These are phyloP conservation scores for Schwanniomyces vanrijiae DNA, from an alignment of 805 yeast species.

Conservation along the genomic window DNA sequence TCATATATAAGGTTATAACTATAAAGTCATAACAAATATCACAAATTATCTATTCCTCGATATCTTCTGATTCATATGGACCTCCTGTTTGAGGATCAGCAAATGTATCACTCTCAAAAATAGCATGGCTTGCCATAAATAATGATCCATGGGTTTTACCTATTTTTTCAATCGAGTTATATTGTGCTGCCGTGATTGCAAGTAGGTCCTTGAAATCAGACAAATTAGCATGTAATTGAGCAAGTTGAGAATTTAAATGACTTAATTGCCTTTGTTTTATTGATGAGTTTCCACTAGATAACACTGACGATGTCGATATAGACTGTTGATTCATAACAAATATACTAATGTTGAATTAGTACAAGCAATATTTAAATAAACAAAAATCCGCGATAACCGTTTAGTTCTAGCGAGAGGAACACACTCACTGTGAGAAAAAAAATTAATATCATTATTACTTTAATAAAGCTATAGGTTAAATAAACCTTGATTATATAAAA, in stretches of 20 bases:
- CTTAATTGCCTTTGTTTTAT: constrained; percentile 47
- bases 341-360: neutral
- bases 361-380: neutral
- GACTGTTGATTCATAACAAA: neutral
- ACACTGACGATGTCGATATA: neutral
- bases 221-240: constrained; percentile 53
- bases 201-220: constrained; percentile 52
- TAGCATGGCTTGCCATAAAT: constrained; percentile 44
- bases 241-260: constrained; percentile 27
- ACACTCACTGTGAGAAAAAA: constrained; percentile 1
- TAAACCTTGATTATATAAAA: neutral
- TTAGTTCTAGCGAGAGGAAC: neutral
- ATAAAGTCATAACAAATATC: too few species aligned
- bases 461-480: neutral
- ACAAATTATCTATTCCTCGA: neutral
- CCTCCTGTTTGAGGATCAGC: constrained; percentile 1
- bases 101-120: constrained; percentile 38
- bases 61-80: neutral
- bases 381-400: neutral
- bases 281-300: constrained; percentile 5
- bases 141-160: constrained; percentile 60
- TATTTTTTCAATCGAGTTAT: constrained; percentile 48
- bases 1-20: too few species aligned
- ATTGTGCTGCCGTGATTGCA: constrained; percentile 52
- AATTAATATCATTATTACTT: neutral